These are phyloP conservation scores for Anisodus tanguticus DNA, from an alignment of 257 asterid genomes.

Conservation along the genomic window DNA sequence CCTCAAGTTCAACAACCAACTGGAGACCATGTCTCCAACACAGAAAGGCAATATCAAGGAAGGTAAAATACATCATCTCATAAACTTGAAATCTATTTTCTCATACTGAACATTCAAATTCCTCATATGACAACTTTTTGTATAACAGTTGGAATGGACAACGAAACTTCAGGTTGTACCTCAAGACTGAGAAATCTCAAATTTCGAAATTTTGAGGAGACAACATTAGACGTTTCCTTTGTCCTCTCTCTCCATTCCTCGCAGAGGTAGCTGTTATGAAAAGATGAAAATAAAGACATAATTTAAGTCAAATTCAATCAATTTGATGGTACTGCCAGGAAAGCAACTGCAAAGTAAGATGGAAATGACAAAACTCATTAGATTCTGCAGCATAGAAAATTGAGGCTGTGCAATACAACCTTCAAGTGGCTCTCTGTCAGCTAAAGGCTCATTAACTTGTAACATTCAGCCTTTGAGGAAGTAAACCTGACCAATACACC, in stretches of 20 bases:
- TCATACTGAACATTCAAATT: neutral
- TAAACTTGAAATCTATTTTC: slow-evolving; percentile 18
- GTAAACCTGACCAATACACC: slow-evolving; percentile 6
- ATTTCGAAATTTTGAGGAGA: slow-evolving; percentile 63
- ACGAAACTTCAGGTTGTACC: slow-evolving; percentile 46
- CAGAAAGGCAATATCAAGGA: neutral
- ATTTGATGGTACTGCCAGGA: slow-evolving; percentile 11
- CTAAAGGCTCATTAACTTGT: slow-evolving; percentile 6
- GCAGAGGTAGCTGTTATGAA: slow-evolving; percentile 73
- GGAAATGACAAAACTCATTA: neutral
- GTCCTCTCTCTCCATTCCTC: slow-evolving; percentile 97
- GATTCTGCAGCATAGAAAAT: slow-evolving; percentile 4
- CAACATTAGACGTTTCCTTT: slow-evolving; percentile 62
- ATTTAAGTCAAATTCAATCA: slow-evolving; percentile 13
- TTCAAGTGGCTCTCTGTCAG: neutral
- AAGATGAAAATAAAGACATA: slow-evolving; percentile 13
- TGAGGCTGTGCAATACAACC: neutral
- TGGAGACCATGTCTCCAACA: neutral
- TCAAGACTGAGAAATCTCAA: slow-evolving; percentile 80
- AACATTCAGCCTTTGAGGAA: neutral
- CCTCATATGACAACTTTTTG: slow-evolving; percentile 10
- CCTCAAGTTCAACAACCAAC: slow-evolving; percentile 16
- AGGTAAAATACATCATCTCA: slow-evolving; percentile 23
- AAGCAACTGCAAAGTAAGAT: neutral
- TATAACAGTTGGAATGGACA: neutral